These are phyloP conservation scores for Suillus paluster DNA, from an alignment of 768 basidiomycete genomes.

Conservation along the genomic window DNA sequence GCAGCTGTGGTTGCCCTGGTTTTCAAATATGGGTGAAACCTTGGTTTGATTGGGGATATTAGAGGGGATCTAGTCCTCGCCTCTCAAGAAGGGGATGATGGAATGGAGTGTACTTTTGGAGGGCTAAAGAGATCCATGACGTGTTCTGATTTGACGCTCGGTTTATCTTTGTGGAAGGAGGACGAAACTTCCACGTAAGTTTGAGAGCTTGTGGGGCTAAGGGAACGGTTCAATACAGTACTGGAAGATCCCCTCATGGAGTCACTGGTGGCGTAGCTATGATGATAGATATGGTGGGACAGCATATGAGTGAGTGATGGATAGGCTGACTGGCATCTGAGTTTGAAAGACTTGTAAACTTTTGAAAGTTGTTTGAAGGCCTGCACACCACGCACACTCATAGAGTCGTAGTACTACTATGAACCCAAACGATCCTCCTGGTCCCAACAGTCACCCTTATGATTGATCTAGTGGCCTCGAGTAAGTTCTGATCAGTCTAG, in stretches of 20 bases:
- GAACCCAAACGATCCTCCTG: background rate
- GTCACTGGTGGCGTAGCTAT: background rate
- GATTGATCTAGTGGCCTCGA: background rate
- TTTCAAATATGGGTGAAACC: background rate
- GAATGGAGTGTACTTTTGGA: background rate
- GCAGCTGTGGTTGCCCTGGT: background rate
- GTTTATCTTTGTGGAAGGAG: no score
- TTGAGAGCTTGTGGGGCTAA: background rate
- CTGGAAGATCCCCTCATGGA: background rate
- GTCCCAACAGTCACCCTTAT: background rate
- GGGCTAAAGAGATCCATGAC: no score
- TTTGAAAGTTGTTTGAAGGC: no score
- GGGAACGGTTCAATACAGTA: background rate
- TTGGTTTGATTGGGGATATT: background rate
- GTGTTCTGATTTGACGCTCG: no score
- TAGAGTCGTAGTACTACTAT: no score
- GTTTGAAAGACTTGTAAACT: background rate
- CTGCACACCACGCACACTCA: no score
- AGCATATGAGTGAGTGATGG: no score
- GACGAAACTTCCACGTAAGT: no score
- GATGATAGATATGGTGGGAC: no score
- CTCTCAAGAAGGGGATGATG: background rate
- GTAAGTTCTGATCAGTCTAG: background rate
- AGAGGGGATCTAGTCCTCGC: background rate
- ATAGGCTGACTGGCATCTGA: no score